Evolutionary conservation across 2,329 filamentous ascomycete species (phyloP), one percentile per base, ranked within the genome.

Genomic region (Aspergillus novofumigatus): DNA sequence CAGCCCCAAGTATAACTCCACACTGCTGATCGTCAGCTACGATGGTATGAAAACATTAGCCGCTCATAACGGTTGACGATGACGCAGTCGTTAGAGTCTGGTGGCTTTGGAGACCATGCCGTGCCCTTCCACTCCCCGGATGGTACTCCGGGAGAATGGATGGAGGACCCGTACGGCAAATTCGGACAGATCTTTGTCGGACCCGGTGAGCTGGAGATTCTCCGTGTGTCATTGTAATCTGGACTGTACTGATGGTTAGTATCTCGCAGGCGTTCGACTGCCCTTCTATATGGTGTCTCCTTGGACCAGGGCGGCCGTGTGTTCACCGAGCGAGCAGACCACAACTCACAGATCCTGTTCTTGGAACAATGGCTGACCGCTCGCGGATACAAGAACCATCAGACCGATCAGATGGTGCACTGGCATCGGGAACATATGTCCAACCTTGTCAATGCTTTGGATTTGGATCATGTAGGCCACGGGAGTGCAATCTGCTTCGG

Each of bases 241-340:
- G 29, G 4, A 4, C 29, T 4, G 9, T 10, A 20, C 14, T 38
- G 29, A 55, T 59, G 20, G 57, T 56, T 32, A 6, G 1, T 32
- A 32, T 4, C 32, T 17, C 35, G n/a, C 38, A 71, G 76, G 77
- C 28, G 78, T 81, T 64, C 80, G 82, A 7, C 71, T 83, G 2
- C 81, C 81, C 0, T 80, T 83, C 58, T 80, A 80, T 61, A 82
- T 84, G 66, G 74, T 84, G 54, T 83, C 81, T 0, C 81, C 81
- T 0, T 84, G 79, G 76, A 84, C 81, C 0, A 78, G 81, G 79
- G 79, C 10, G 79, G 78, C 8, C 76, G 80, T 23, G 80, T 84
- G 2, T 83, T 81, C 59, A 81, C 80, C 0, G 81, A 83, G 63
- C 79, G 80, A 47, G 74, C 77, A 4, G 82, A 84, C 62, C 82